Base-by-base conservation (phyloP, 1,139 yeast species). In the Torulaspora globosa region DNA sequence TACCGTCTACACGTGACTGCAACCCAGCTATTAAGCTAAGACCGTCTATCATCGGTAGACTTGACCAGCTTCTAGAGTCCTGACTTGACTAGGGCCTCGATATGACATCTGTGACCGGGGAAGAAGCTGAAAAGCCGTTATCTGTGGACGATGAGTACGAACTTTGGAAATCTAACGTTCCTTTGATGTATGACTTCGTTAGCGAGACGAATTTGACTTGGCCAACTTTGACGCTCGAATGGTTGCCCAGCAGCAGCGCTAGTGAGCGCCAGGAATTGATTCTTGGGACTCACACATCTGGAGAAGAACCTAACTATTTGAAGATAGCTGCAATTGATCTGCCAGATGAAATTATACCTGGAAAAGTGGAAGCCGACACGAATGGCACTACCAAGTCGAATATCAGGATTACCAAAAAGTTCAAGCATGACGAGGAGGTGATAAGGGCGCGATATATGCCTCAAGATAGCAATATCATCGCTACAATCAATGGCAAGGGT, bases 261-360 rank as follows among this genome's bases (percentile, higher is more conserved):
- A 43, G 48, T 3, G 54, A 57, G 6, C 61, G 63, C 23, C 72
- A 70, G 50, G 60, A 67, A 36, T 65, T 92, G 46, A 65, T 90
- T 18, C 67, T 90, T 34, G 96, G 97, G 10, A 92, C 98, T 0
- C 90, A 87, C 61, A 87, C 97, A 0, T 79, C 90, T 0, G 95
- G 88, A 2, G 82, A 79, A 47, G 95, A 82, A 45, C 76, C 76
- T 3, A 86, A 92, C 62, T 87, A 80, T 63, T 66, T 92, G 53
- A 85, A 92, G 60, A 68, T 89, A 26, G 95, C 92, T 1, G 69
- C 80, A 3, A 78, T 89, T 1, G 82, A 82, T 45, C 58, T 85
- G n/a, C 95, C 96, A 1, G 62, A 57, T 23, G 67, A 60, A 41
- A 39, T 58, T n/a, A 48, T 58, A 23, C 49, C 51, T 3, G 39